Conservation (phyloP, 2,329 filamentous ascomycete genomes). For the Oidium heveae region DNA sequence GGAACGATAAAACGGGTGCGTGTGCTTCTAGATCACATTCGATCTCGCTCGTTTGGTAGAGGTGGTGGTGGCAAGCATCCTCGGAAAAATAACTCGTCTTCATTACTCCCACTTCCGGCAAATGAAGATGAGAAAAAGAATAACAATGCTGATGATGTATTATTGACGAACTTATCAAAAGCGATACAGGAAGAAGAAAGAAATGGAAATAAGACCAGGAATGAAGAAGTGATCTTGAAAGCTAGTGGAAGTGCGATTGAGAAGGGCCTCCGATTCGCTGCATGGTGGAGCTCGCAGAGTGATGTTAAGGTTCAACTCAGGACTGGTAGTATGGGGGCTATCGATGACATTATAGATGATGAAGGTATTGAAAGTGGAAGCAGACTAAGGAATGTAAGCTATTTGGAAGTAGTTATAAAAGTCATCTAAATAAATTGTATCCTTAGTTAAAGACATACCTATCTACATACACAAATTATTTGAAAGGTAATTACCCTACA, state of each 20-base stretch:
- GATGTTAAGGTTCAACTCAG: conserved; percentile 10
- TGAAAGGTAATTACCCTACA: no score
- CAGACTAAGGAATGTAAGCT: conserved; percentile 11
- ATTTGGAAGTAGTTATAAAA: conserved; percentile 11
- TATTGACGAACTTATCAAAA: conserved; percentile 4
- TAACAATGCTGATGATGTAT: conserved; percentile 1
- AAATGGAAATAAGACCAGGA: conserved; percentile 3
- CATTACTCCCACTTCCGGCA: not conserved
- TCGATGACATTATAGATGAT: conserved; percentile 13
- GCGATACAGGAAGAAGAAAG: conserved; percentile 1
- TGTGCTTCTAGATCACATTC: conserved; percentile 9
- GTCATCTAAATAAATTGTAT: conserved; percentile 2
- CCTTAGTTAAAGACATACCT: no score
- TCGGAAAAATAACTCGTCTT: not conserved
- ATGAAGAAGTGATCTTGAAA: conserved; percentile 12
- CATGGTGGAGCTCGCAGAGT: conserved; percentile 10
- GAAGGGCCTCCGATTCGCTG: conserved; percentile 9
- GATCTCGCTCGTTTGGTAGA: conserved; percentile 7
- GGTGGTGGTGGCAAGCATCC: not conserved
- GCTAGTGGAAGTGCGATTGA: conserved; percentile 14
- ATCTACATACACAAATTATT: no score
- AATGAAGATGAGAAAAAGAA: not conserved
- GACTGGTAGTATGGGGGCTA: conserved; percentile 13
- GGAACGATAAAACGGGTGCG: conserved; percentile 12
- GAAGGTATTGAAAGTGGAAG: conserved; percentile 5